Conservation (phyloP, 495 filamentous ascomycete genomes). For the Penicillium maclennaniae region DNA sequence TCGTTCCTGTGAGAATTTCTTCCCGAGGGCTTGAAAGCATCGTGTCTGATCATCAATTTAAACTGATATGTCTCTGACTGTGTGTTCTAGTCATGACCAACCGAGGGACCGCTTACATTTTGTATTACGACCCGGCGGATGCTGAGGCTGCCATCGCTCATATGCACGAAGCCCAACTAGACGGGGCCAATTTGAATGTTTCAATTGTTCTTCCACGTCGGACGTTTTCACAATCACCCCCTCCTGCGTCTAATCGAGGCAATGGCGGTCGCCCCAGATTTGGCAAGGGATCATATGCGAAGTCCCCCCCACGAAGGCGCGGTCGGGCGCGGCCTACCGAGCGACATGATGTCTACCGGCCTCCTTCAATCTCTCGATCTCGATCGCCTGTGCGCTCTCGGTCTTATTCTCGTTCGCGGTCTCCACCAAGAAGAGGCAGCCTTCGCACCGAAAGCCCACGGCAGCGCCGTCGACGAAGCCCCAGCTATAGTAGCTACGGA, state of each 20-base stretch:
- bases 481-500: slow-evolving; percentile 53
- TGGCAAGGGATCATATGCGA: slow-evolving; percentile 29
- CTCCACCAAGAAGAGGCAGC: slow-evolving; percentile 32
- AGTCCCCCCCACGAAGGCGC: slow-evolving; percentile 37
- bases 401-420: slow-evolving; percentile 33
- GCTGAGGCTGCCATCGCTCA: slow-evolving; percentile 89
- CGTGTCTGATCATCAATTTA: background rate
- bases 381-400: slow-evolving; percentile 40
- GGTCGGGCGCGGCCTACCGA: slow-evolving; percentile 38
- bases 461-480: slow-evolving; percentile 45
- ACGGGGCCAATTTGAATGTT: slow-evolving; percentile 82
- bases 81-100: slow-evolving; percentile 70
- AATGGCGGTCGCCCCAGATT: slow-evolving; percentile 32
- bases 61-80: background rate
- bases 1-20: slow-evolving; percentile 61
- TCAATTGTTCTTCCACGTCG: slow-evolving; percentile 90
- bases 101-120: slow-evolving; percentile 89
- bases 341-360: slow-evolving; percentile 49
- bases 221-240: slow-evolving; percentile 50
- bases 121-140: slow-evolving; percentile 71
- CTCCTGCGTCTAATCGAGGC: slow-evolving; percentile 29
- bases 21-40: background rate
- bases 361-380: slow-evolving; percentile 43
- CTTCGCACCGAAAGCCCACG: slow-evolving; percentile 29
- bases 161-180: slow-evolving; percentile 97